phyloP scores from a whole-genome alignment of 208 protist species.

The Crithidia brevicula region DNA sequence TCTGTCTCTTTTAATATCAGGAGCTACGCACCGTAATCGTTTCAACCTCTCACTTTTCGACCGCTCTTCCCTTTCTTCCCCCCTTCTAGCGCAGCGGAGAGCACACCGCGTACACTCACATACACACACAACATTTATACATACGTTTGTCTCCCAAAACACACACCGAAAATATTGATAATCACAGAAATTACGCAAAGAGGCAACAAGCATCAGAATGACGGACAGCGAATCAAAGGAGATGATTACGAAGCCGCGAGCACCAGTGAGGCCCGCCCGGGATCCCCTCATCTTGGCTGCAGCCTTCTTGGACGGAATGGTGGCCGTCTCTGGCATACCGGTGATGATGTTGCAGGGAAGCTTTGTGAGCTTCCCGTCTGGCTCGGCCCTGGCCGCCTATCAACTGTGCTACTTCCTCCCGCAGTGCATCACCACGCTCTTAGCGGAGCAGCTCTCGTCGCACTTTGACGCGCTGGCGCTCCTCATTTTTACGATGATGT shows the following conservation, averaged over 20 bases:
- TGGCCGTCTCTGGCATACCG: constrained; percentile 33
- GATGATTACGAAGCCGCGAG: neutral
- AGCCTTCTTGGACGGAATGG: constrained; percentile 40
- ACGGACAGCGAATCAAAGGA: neutral
- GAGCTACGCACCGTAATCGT: no score
- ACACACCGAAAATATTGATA: no score
- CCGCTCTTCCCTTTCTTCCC: no score
- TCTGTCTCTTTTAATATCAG: neutral
- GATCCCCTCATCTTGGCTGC: constrained; percentile 21
- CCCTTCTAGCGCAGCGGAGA: no score
- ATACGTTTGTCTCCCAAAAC: no score
- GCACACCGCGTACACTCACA: no score
- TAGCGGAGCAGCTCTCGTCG: constrained; percentile 45
- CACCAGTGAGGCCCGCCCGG: neutral
- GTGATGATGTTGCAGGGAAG: constrained; percentile 41
- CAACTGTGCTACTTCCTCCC: constrained; percentile 68
- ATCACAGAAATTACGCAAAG: no score
- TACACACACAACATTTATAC: no score
- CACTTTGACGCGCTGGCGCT: constrained; percentile 35
- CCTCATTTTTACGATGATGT: constrained; percentile 43
- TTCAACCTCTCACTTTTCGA: no score
- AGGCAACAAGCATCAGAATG: neutral
- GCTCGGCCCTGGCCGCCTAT: constrained; percentile 29
- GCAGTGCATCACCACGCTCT: constrained; percentile 51
- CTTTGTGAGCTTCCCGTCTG: constrained; percentile 40